Conservation (phyloP, 1,284 basidiomycete species). For the Melampsora occidentalis region DNA sequence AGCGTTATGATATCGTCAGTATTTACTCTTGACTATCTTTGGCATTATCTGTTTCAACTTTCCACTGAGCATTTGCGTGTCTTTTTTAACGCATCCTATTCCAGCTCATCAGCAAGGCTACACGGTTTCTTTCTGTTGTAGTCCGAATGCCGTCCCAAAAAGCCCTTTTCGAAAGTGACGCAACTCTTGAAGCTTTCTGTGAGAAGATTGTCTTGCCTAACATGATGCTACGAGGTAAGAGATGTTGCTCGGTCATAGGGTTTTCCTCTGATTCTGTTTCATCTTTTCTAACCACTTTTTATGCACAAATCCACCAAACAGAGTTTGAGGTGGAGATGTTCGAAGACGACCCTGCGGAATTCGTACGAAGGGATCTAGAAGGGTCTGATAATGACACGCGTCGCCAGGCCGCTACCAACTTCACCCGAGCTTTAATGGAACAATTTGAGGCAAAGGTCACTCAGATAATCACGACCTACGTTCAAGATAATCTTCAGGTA, state of each 20-base stretch:
- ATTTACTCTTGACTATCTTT: background rate
- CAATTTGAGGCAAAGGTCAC: conserved; percentile 77
- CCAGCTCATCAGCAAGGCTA: conserved; percentile 83
- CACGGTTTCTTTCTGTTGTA: conserved; percentile 86
- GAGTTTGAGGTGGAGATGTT: conserved; percentile 93
- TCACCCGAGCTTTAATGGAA: conserved; percentile 81
- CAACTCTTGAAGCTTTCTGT: conserved; percentile 77
- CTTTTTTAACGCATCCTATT: conserved; percentile 10
- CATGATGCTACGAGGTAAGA: conserved; percentile 65
- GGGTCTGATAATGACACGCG: conserved; percentile 68
- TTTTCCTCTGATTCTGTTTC: background rate
- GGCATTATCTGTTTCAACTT: background rate
- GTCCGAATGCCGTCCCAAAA: conserved; percentile 61
- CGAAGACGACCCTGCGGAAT: conserved; percentile 94
- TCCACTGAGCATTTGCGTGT: background rate
- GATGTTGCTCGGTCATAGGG: background rate
- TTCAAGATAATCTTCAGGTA: conserved; percentile 66
- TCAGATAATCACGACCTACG: conserved; percentile 77
- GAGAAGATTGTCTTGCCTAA: conserved; percentile 92
- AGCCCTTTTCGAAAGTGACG: conserved; percentile 62
- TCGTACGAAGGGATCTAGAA: conserved; percentile 85
- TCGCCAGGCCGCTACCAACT: conserved; percentile 86
- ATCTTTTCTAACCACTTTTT: background rate
- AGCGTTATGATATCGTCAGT: conserved; percentile 76
- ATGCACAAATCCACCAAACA: background rate